Percentiles rank a stretch among this genome's conserved stretches.
Evolutionary conservation across 371 early-diverging fungal genomes (phyloP).

Genomic region (Rhizopus delemar): DNA sequence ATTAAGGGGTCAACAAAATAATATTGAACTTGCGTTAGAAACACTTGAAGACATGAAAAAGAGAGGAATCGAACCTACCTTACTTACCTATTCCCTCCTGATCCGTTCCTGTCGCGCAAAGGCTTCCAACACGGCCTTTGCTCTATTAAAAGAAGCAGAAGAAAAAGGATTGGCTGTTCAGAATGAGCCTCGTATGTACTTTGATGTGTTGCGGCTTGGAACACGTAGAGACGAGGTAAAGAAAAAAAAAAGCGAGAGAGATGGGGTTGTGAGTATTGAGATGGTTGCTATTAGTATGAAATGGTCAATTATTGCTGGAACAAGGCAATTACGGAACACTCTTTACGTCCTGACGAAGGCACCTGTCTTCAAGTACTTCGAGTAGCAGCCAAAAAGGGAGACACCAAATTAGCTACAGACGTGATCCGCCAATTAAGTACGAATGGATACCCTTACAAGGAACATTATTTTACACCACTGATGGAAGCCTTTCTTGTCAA

Average conservation of each 20-base stretch:
- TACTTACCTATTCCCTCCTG: conserved; percentile 36
- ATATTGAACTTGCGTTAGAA: conserved; percentile 46
- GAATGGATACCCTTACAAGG: conserved; percentile 57
- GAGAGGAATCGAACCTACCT: conserved; percentile 36
- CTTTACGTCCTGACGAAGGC: conserved; percentile 64
- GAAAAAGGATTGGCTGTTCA: conserved; percentile 37
- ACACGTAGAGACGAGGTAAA: conserved; percentile 44
- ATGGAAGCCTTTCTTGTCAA: conserved; percentile 65
- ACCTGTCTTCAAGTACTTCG: conserved; percentile 59
- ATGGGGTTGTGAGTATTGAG: not conserved
- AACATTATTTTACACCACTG: conserved; percentile 71
- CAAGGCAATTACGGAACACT: conserved; percentile 41
- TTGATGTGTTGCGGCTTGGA: conserved; percentile 51
- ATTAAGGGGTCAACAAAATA: conserved; percentile 44
- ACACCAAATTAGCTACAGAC: conserved; percentile 58
- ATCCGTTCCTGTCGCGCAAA: conserved; percentile 41
- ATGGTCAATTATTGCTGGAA: conserved; percentile 55
- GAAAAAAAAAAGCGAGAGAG: not conserved
- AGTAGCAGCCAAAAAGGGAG: conserved; percentile 62
- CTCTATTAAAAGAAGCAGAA: conserved; percentile 56
- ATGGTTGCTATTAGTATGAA: conserved; percentile 32
- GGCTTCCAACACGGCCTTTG: conserved; percentile 45
- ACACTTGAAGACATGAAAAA: conserved; percentile 50
- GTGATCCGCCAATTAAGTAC: conserved; percentile 60
- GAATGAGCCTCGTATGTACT: conserved; percentile 44